phyloP scores from a whole-genome alignment of 129 eudicot species.

The Silybum marianum region DNA sequence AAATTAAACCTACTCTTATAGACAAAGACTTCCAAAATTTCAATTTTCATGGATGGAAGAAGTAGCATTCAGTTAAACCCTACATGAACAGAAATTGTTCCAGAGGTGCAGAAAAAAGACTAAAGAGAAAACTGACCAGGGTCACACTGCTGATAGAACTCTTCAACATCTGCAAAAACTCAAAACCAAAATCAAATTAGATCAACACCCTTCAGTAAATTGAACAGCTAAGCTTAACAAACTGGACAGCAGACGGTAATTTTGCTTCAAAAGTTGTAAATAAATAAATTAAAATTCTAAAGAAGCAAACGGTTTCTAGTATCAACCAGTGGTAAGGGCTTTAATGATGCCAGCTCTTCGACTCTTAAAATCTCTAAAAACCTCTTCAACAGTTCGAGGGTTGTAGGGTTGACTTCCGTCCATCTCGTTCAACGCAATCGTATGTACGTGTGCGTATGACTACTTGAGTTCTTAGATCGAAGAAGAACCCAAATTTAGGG shows the following conservation, averaged over 20 bases:
- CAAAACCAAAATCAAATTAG: conserved; percentile 19
- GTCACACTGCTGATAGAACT: conserved; percentile 66
- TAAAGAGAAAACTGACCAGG: conserved; percentile 45
- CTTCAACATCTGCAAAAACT: conserved; percentile 54
- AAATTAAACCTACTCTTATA: background rate
- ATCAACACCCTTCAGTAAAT: background rate
- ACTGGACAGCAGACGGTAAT: background rate
- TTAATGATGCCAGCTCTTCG: conserved; percentile 73
- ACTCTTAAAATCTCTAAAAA: conserved; percentile 70
- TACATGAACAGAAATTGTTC: conserved; percentile 10
- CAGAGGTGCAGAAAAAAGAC: background rate
- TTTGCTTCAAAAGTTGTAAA: background rate
- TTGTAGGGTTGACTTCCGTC: conserved; percentile 67
- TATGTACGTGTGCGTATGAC: conserved; percentile 1
- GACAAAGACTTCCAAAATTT: background rate
- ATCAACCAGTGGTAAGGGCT: conserved; percentile 69
- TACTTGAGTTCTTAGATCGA: conserved; percentile 22
- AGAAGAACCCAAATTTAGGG: conserved; percentile 28
- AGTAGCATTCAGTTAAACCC: conserved; percentile 6
- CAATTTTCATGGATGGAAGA: background rate
- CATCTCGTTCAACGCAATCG: conserved; percentile 39
- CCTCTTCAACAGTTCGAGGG: conserved; percentile 79
- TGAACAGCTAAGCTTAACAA: conserved; percentile 16
- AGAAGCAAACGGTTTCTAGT: background rate
- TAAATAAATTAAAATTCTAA: background rate